Conservation (phyloP, 208 protist species). For the Leishmania martiniquensis region DNA sequence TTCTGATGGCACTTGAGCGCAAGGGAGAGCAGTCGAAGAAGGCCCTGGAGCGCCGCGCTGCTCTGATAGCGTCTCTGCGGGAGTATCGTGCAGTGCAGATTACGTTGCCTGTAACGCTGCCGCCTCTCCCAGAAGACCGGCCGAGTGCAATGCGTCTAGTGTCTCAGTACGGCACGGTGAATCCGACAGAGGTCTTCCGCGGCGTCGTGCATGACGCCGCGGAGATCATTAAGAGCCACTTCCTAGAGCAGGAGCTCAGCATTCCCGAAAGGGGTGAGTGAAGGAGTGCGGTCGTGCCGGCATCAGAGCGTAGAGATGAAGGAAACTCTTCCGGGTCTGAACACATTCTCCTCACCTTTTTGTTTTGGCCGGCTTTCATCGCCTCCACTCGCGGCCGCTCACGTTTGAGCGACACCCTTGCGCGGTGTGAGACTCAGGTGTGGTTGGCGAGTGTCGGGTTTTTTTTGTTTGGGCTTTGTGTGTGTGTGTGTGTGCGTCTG, state of each 20-base stretch:
- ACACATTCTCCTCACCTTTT: not conserved
- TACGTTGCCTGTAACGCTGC: constrained; percentile 8
- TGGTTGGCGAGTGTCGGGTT: not conserved
- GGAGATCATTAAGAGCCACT: constrained; percentile 30
- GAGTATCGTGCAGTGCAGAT: constrained; percentile 13
- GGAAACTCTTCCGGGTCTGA: not conserved
- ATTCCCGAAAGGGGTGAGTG: constrained; percentile 24
- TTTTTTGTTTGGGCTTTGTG: not conserved
- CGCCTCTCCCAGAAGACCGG: constrained; percentile 27
- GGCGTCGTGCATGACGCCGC: constrained; percentile 22
- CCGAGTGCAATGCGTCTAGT: constrained; percentile 29
- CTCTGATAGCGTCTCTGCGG: constrained; percentile 16
- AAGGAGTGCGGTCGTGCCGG: not conserved
- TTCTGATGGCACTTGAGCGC: constrained; percentile 21
- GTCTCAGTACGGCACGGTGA: constrained; percentile 32
- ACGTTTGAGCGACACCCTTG: not conserved
- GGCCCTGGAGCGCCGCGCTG: constrained; percentile 12
- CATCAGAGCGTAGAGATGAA: not conserved
- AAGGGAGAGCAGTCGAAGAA: constrained; percentile 17
- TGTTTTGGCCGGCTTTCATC: not conserved
- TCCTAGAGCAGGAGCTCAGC: constrained; percentile 27
- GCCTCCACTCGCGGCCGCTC: not conserved
- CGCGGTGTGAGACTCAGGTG: not conserved
- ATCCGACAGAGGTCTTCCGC: constrained; percentile 14
- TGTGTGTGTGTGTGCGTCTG: not conserved